These are phyloP conservation scores for Yarrowia sp. DNA, from an alignment of 805 yeast species.

Conservation along the genomic window DNA sequence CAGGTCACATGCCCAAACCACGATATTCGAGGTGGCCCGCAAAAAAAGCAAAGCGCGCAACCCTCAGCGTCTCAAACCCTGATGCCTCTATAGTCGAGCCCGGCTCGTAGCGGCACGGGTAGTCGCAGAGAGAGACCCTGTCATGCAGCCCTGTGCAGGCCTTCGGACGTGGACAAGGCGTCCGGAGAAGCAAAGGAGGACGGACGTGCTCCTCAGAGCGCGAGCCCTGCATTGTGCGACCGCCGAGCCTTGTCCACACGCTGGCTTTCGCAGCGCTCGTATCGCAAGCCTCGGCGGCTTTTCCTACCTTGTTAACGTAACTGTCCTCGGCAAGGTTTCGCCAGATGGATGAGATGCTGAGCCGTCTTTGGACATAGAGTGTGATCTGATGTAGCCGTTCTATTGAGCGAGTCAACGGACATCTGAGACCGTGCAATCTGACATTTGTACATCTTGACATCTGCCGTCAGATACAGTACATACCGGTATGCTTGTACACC, in stretches of 20 bases:
- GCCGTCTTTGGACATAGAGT: no score
- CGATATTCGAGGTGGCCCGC: no score
- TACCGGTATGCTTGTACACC: no score
- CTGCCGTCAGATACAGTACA: neutral
- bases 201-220: no score
- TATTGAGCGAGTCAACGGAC: no score
- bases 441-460: no score
- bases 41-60: neutral
- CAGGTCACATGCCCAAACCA: no score
- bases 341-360: neutral
- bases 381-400: no score
- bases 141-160: neutral
- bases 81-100: neutral
- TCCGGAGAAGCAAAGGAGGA: no score
- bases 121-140: conserved; percentile 2
- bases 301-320: conserved; percentile 3
- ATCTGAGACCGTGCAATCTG: no score
- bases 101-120: neutral
- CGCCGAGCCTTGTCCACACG: no score
- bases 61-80: neutral
- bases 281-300: conserved; percentile 11
- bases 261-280: neutral
- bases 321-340: conserved; percentile 6
- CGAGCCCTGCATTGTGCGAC: conserved; percentile 5
- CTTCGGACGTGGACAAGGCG: neutral